A percentile compares a stretch with the other conserved stretches of the same genome.
phyloP scores from a whole-genome alignment of 768 basidiomycete genomes.

The Coprinopsis cinerea region DNA sequence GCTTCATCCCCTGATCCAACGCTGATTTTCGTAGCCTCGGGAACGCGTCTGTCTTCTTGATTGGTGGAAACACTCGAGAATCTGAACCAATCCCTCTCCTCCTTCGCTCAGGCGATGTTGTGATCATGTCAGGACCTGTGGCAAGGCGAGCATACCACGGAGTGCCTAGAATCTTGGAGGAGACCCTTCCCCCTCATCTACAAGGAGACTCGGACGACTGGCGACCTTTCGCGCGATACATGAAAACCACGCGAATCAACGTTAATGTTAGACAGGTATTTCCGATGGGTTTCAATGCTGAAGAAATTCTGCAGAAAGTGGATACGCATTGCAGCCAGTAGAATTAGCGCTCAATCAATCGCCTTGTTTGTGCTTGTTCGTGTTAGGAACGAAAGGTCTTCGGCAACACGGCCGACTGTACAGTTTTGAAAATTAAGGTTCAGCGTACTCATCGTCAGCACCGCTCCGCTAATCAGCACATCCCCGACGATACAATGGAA shows the following conservation, averaged over 20 bases:
- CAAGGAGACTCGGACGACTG: conserved; percentile 40
- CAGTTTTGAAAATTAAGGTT: conserved; percentile 6
- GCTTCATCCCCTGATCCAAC: not conserved
- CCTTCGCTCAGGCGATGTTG: conserved; percentile 83
- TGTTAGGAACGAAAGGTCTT: not conserved
- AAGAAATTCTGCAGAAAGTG: not conserved
- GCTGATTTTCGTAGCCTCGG: conserved; percentile 55
- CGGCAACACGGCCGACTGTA: conserved; percentile 1
- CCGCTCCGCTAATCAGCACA: conserved; percentile 1
- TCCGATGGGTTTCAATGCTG: conserved; percentile 57
- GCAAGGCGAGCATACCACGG: conserved; percentile 92
- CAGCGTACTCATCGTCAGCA: not conserved
- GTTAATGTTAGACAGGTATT: conserved; percentile 90
- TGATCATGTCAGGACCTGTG: conserved; percentile 87
- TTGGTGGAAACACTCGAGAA: conserved; percentile 79
- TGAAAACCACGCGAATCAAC: conserved; percentile 73
- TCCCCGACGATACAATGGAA: conserved; percentile 58
- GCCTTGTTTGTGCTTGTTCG: not conserved
- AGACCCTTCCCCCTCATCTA: conserved; percentile 60
- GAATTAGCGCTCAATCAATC: too few species aligned
- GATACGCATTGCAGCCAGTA: not conserved
- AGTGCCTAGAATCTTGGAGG: conserved; percentile 82
- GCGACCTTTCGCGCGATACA: conserved; percentile 57
- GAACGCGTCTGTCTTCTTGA: conserved; percentile 83
- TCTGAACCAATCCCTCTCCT: conserved; percentile 73